Evolutionary conservation across 148 eudicot species (phyloP).

Genomic region (Amaranthus hypochondriacus): DNA sequence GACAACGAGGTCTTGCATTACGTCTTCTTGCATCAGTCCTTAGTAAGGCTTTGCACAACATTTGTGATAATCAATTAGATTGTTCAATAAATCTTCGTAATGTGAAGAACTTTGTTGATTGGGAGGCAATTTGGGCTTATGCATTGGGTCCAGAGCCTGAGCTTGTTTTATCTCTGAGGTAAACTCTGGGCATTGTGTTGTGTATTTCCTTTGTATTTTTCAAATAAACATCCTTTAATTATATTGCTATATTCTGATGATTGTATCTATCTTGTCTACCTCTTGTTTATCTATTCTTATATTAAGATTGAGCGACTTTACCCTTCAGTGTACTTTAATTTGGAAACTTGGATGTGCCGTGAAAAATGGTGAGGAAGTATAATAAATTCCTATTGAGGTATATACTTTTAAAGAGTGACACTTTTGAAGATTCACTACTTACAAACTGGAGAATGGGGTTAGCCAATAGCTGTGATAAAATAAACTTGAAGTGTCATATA

Average conservation of each 20-base stretch:
- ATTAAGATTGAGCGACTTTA: background rate
- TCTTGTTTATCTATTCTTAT: background rate
- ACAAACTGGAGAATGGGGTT: background rate
- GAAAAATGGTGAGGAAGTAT: background rate
- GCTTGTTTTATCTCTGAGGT: constrained; percentile 83
- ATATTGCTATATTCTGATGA: background rate
- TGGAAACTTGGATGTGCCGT: background rate
- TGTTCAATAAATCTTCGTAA: constrained; percentile 17
- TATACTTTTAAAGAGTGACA: background rate
- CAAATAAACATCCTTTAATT: no score
- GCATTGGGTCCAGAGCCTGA: constrained; percentile 98
- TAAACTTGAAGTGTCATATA: background rate
- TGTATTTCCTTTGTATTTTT: background rate
- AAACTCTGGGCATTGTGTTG: constrained; percentile 13
- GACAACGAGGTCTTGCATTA: constrained; percentile 83
- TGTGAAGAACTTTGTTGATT: constrained; percentile 40
- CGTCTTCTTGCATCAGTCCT: constrained; percentile 69
- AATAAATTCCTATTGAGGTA: background rate
- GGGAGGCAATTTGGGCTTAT: constrained; percentile 95
- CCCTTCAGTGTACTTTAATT: background rate
- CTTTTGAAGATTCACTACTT: background rate
- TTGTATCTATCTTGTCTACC: background rate
- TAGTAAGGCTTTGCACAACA: constrained; percentile 47
- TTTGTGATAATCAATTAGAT: constrained; percentile 38
- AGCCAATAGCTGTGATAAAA: background rate